These are phyloP conservation scores for Hippophae tibetana DNA, from an alignment of 306 rosid genomes.

Conservation along the genomic window DNA sequence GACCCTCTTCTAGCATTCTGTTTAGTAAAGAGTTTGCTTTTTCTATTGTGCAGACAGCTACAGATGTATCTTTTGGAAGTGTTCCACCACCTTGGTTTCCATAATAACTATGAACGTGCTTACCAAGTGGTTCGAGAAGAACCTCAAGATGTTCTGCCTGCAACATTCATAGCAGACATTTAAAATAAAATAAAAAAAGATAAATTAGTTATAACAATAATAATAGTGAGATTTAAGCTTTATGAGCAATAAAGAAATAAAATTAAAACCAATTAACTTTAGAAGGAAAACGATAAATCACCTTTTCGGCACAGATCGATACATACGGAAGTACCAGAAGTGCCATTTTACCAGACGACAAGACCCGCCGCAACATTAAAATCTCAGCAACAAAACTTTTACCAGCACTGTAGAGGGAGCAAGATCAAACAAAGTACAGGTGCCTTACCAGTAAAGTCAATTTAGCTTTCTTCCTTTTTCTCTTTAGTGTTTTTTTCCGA, in stretches of 20 bases:
- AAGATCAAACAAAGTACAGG: conserved; percentile 17
- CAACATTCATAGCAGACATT: conserved; percentile 23
- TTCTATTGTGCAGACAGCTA: conserved; percentile 97
- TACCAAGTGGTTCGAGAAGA: conserved; percentile 92
- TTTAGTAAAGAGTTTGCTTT: conserved; percentile 87
- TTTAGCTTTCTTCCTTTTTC: background rate
- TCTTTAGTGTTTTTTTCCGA: background rate
- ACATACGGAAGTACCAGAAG: conserved; percentile 94
- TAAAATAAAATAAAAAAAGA: background rate
- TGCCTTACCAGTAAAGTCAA: conserved; percentile 1
- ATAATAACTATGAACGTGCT: conserved; percentile 89
- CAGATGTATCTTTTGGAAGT: conserved; percentile 92
- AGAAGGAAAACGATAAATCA: conserved; percentile 16
- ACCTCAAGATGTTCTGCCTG: conserved; percentile 87
- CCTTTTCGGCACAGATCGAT: conserved; percentile 97
- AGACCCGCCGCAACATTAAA: conserved; percentile 76
- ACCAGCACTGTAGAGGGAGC: conserved; percentile 71
- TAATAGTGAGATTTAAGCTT: conserved; percentile 9
- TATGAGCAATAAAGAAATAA: background rate
- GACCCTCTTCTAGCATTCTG: conserved; percentile 86
- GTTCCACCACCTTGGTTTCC: conserved; percentile 94
- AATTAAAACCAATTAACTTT: conserved; percentile 13
- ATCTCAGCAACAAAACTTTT: conserved; percentile 98
- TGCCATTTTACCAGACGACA: conserved; percentile 76
- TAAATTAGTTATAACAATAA: conserved; percentile 4